A percentile compares a stretch with the other conserved stretches of the same genome.
Conservation (phyloP, 2,329 filamentous ascomycete genomes). For the Mollisiaceae sp. region DNA sequence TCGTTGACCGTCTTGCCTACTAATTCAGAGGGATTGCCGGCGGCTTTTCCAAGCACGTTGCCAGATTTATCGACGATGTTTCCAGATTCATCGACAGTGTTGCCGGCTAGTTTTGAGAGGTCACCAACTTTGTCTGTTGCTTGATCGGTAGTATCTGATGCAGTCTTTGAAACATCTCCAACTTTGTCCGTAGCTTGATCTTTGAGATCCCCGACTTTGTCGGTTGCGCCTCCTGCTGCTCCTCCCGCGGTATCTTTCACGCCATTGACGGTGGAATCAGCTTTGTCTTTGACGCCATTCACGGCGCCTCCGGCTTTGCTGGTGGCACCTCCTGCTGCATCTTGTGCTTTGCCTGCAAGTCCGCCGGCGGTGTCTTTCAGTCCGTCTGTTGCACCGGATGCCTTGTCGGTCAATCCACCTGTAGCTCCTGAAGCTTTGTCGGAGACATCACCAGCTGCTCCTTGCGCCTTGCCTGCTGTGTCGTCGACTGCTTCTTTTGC, state of each 20-base stretch:
- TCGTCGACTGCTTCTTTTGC: slow-evolving; percentile 16
- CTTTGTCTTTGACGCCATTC: slow-evolving; percentile 16
- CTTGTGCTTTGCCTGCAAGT: slow-evolving; percentile 7
- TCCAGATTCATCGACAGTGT: slow-evolving; percentile 22
- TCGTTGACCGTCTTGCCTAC: slow-evolving; percentile 24
- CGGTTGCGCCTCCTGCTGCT: neutral
- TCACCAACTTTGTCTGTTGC: slow-evolving; percentile 10
- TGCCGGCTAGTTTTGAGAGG: slow-evolving; percentile 18
- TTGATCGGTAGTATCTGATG: neutral
- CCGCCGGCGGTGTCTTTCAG: slow-evolving; percentile 15
- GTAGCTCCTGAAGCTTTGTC: slow-evolving; percentile 1
- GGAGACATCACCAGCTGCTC: slow-evolving; percentile 1
- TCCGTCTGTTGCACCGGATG: slow-evolving; percentile 7
- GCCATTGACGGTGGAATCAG: neutral
- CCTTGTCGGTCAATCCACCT: neutral
- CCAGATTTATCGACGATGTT: slow-evolving; percentile 17
- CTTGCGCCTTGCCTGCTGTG: slow-evolving; percentile 14
- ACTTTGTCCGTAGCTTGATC: neutral
- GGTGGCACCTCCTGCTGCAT: slow-evolving; percentile 4
- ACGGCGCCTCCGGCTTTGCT: neutral
- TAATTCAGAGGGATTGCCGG: slow-evolving; percentile 12
- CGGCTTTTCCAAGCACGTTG: slow-evolving; percentile 16
- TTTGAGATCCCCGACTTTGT: too few species aligned
- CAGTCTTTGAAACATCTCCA: neutral
- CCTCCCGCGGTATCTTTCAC: neutral